A percentile compares a stretch with the other conserved stretches of the same genome.
phyloP scores from a whole-genome alignment of 148 eudicot genomes.

The Drosera capensis region DNA sequence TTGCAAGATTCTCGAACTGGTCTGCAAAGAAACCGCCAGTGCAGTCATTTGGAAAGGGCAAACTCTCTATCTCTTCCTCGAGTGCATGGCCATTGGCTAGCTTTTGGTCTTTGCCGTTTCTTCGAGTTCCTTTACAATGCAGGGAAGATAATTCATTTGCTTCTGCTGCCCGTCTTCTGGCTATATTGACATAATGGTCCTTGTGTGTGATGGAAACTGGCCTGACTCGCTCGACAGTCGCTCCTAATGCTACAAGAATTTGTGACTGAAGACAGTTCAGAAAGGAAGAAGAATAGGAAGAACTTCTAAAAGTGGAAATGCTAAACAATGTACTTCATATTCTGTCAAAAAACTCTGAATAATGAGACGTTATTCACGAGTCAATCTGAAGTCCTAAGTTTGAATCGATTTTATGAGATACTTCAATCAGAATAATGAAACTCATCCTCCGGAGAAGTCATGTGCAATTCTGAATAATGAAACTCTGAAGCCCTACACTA shows the following conservation, averaged over 20 bases:
- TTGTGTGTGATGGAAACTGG: slow-evolving; percentile 93
- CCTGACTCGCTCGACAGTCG: slow-evolving; percentile 90
- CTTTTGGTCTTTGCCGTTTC: slow-evolving; percentile 11
- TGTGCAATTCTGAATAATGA: no score
- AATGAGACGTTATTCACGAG: no score
- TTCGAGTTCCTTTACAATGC: slow-evolving; percentile 10
- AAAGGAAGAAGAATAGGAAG: not conserved
- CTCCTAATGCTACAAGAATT: slow-evolving; percentile 91
- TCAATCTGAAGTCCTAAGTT: no score
- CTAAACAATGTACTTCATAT: no score
- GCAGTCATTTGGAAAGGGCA: slow-evolving; percentile 34
- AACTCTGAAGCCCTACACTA: slow-evolving; percentile 66
- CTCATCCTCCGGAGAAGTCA: no score
- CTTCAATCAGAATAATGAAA: no score
- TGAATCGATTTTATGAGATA: no score
- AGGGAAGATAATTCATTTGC: slow-evolving; percentile 51
- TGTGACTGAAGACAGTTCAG: slow-evolving; percentile 44
- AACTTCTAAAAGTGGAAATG: not conserved
- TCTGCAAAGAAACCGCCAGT: slow-evolving; percentile 95
- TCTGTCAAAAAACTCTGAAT: no score
- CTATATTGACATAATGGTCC: slow-evolving; percentile 89
- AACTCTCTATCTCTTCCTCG: slow-evolving; percentile 14
- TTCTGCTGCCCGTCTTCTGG: slow-evolving; percentile 80
- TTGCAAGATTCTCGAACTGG: slow-evolving; percentile 93
- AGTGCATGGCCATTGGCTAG: slow-evolving; percentile 16